These are phyloP conservation scores for Blepharisma stoltei DNA, from an alignment of 73 alveolate species.

Conservation along the genomic window DNA sequence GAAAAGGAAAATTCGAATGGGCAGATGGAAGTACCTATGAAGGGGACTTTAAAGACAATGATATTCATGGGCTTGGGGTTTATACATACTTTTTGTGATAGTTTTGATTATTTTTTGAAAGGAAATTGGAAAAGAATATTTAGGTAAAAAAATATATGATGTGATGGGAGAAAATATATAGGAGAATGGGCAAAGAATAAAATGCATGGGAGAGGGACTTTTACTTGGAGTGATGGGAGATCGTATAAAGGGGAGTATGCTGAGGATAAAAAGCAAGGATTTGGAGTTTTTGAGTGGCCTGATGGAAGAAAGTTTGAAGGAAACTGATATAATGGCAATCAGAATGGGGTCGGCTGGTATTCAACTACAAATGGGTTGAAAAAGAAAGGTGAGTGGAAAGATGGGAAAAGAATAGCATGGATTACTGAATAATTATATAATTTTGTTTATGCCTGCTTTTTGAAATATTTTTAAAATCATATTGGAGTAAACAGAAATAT, in stretches of 20 bases:
- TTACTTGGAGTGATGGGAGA: conserved; percentile 57
- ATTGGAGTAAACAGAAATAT: no score
- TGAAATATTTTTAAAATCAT: no score
- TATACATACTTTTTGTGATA: no score
- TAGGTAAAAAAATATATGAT: conserved; percentile 36
- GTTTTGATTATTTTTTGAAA: no score
- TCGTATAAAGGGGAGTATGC: conserved; percentile 51
- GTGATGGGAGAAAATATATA: conserved; percentile 45
- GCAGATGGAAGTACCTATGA: conserved; percentile 4
- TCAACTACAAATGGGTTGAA: conserved; percentile 36
- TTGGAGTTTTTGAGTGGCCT: conserved; percentile 55
- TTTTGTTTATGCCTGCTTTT: no score
- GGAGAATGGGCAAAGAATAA: conserved; percentile 43
- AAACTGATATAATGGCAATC: conserved; percentile 49
- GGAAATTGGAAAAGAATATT: no score
- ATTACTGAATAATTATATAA: no score
- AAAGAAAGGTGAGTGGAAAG: conserved; percentile 41
- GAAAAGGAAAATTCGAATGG: conserved; percentile 40
- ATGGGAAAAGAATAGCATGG: conserved; percentile 43
- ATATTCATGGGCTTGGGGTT: conserved; percentile 35
- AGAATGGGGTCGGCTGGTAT: conserved; percentile 47
- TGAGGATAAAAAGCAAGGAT: conserved; percentile 55
- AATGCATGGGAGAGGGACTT: conserved; percentile 56
- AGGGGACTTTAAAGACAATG: neutral
- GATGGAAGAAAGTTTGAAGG: conserved; percentile 52